A percentile compares a stretch with the other conserved stretches of the same genome.
These are phyloP conservation scores for Dictyostelium brefeldianum DNA, from an alignment of 78 protist genomes.

Conservation along the genomic window DNA sequence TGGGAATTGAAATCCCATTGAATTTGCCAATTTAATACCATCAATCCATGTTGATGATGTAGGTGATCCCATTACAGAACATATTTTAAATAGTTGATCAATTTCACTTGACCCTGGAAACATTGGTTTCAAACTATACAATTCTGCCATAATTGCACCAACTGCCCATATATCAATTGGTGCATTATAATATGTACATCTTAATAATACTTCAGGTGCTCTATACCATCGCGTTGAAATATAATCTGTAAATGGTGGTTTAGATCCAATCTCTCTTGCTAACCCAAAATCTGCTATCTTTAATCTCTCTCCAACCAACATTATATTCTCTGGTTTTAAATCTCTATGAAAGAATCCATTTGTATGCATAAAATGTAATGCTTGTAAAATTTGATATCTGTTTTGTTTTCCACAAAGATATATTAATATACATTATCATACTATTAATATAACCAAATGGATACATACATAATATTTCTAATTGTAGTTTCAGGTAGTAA, in stretches of 20 bases:
- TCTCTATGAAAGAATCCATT: conserved; percentile 96
- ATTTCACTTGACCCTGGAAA: conserved; percentile 96
- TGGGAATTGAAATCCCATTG: conserved; percentile 90
- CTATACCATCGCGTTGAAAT: conserved; percentile 99
- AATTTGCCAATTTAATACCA: conserved; percentile 85
- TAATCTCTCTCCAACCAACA: conserved; percentile 63
- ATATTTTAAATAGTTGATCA: conserved; percentile 94
- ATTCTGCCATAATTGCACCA: conserved; percentile 97
- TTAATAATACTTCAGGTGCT: conserved; percentile 97
- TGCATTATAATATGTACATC: conserved; percentile 25
- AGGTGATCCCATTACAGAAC: conserved; percentile 95
- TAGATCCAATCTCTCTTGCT: conserved; percentile 95
- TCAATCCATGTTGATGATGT: conserved; percentile 87
- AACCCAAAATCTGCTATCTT: conserved; percentile 99
- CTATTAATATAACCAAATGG: no score
- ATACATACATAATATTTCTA: conserved; percentile 75
- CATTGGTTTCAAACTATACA: conserved; percentile 93
- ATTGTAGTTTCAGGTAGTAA: conserved; percentile 86
- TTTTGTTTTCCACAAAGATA: neutral
- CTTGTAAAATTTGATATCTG: conserved; percentile 94
- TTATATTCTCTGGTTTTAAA: conserved; percentile 98
- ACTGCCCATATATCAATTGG: conserved; percentile 82
- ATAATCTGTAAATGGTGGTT: conserved; percentile 98
- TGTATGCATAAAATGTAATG: conserved; percentile 90
- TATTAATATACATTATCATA: neutral